phyloP scores from a whole-genome alignment of 805 yeast genomes.

The Wickerhamia fluorescens region DNA sequence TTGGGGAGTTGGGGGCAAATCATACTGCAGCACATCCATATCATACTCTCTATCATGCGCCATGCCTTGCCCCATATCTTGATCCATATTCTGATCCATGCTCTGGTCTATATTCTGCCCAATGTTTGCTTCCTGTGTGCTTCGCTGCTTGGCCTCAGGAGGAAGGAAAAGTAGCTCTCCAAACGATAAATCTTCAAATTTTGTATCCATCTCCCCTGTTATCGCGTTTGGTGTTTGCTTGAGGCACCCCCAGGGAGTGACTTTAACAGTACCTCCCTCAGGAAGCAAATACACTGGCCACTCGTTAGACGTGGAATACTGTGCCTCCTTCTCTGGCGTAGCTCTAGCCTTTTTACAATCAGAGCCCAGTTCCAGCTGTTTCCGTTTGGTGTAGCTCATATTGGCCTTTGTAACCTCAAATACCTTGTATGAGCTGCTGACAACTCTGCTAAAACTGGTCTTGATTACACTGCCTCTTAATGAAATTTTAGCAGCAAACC shows the following conservation, averaged over 20 bases:
- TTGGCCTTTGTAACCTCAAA: too few relatives aligned
- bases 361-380: too few relatives aligned
- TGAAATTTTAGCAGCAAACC: too few relatives aligned
- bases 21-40: constrained; percentile 3
- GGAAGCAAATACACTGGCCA: constrained; percentile 56
- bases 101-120: constrained; percentile 2
- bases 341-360: constrained; percentile 15
- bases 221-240: constrained; percentile 36
- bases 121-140: too few relatives aligned
- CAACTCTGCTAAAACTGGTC: too few relatives aligned
- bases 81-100: too few relatives aligned
- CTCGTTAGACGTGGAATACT: constrained; percentile 23
- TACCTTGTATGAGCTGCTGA: too few relatives aligned
- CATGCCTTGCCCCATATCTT: too few relatives aligned
- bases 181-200: constrained; percentile 38
- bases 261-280: constrained; percentile 54
- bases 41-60: neutral
- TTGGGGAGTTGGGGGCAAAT: constrained; percentile 12
- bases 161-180: constrained; percentile 14
- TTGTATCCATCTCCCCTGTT: constrained; percentile 39
- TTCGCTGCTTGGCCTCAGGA: constrained; percentile 1
- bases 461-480: too few relatives aligned
- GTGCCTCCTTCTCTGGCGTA: constrained; percentile 10
- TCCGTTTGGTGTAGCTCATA: too few relatives aligned
- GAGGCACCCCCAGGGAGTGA: constrained; percentile 59